Percentiles rank a stretch among this genome's conserved stretches.
These are phyloP conservation scores for Mrakia gelida DNA, from an alignment of 768 basidiomycete genomes.

Conservation along the genomic window DNA sequence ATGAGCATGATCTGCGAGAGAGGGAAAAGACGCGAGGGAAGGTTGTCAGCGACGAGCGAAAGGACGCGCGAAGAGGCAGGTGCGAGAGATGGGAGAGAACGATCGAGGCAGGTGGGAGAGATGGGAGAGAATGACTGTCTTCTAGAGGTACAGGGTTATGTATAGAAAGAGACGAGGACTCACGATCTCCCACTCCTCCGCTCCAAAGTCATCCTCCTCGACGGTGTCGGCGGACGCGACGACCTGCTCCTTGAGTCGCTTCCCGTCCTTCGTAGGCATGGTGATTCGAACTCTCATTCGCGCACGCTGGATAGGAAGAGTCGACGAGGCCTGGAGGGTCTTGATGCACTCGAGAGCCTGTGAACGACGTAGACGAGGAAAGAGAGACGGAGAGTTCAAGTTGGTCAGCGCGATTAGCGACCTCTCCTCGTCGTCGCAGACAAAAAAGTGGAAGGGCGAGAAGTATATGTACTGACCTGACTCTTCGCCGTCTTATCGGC, in stretches of 20 bases:
- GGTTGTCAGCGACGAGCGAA: neutral
- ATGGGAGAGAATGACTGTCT: slow-evolving; percentile 7
- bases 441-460: neutral
- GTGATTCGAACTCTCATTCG: slow-evolving; percentile 84
- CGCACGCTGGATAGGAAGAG: slow-evolving; percentile 87
- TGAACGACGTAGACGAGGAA: neutral
- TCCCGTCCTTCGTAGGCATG: slow-evolving; percentile 65
- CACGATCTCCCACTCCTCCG: slow-evolving; percentile 80
- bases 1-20: slow-evolving; percentile 72
- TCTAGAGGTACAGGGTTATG: neutral
- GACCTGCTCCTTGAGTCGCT: slow-evolving; percentile 65
- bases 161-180: slow-evolving; percentile 42
- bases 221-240: slow-evolving; percentile 70
- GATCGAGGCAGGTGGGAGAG: too few relatives aligned
- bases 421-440: neutral
- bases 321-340: slow-evolving; percentile 70
- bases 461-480: slow-evolving; percentile 57
- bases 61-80: neutral
- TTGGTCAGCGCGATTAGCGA: neutral
- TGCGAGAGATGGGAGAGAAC: neutral
- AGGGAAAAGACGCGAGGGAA: neutral
- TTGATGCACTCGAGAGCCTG: slow-evolving; percentile 88
- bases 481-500: slow-evolving; percentile 86
- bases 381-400: neutral
- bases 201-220: slow-evolving; percentile 70